Evolutionary conservation across 768 basidiomycete genomes (phyloP).

Genomic region (Lactifluus pinguis): DNA sequence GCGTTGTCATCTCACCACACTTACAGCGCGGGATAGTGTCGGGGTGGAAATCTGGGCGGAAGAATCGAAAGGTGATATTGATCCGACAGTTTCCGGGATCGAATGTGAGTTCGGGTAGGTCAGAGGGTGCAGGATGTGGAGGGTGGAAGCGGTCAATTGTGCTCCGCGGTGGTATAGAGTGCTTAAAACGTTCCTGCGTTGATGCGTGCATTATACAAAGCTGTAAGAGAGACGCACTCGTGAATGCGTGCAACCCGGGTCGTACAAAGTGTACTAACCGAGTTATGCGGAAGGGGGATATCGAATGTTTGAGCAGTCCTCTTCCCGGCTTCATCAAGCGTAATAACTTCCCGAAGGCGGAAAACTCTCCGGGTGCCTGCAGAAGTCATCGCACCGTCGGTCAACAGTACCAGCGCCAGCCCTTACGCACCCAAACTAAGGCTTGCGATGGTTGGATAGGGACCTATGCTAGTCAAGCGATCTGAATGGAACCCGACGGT

Average conservation of each 20-base stretch:
- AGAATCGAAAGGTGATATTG: constrained; percentile 83
- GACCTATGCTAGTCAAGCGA: constrained; percentile 72
- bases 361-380: constrained; percentile 58
- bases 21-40: constrained; percentile 59
- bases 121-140: constrained; percentile 29
- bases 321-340: constrained; percentile 45
- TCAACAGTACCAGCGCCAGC: neutral
- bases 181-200: constrained; percentile 77
- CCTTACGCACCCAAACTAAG: constrained; percentile 56
- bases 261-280: constrained; percentile 36
- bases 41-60: constrained; percentile 71
- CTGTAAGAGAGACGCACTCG: constrained; percentile 28
- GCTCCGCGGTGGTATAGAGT: constrained; percentile 63
- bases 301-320: constrained; percentile 68
- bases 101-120: constrained; percentile 10
- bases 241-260: neutral
- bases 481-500: constrained; percentile 79
- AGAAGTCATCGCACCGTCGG: neutral
- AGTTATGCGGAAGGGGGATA: constrained; percentile 69
- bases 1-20: constrained; percentile 60
- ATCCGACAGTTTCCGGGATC: constrained; percentile 32
- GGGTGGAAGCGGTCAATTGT: constrained; percentile 68
- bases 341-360: constrained; percentile 68
- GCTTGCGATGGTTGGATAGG: constrained; percentile 80
- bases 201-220: constrained; percentile 83